A percentile compares a stretch with the other conserved stretches of the same genome.
These are phyloP conservation scores for Stylonectria norvegica DNA, from an alignment of 2,329 filamentous ascomycete species.

Conservation along the genomic window DNA sequence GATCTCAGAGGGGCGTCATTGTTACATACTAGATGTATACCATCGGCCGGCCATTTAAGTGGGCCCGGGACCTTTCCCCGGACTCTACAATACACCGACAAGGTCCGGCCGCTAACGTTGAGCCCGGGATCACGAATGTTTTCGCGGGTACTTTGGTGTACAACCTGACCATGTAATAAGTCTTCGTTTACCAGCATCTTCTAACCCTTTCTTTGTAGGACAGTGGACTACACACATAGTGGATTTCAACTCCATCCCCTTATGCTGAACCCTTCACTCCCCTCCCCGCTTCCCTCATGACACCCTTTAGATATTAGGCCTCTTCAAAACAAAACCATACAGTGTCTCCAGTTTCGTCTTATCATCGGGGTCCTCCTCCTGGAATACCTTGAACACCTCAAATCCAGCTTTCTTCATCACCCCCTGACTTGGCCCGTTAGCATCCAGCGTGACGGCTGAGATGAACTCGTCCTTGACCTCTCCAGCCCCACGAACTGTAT, in stretches of 20 bases:
- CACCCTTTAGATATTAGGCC: no score
- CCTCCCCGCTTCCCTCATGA: no score
- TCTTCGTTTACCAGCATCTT: no score
- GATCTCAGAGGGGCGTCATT: constrained; percentile 1
- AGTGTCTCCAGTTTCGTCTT: constrained; percentile 15
- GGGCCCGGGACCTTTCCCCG: not conserved
- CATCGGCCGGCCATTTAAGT: not conserved
- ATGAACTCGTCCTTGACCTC: constrained; percentile 39
- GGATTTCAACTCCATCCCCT: no score
- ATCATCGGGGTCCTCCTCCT: constrained; percentile 25
- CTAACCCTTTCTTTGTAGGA: no score
- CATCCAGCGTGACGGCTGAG: constrained; percentile 44
- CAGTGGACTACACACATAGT: no score
- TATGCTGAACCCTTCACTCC: no score
- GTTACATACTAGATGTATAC: no score
- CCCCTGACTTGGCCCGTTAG: constrained; percentile 51
- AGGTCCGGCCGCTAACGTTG: not conserved
- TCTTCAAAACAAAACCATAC: constrained; percentile 23
- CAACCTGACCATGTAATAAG: no score
- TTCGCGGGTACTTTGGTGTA: no score
- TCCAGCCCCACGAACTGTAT: constrained; percentile 32
- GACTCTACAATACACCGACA: not conserved
- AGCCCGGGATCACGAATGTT: no score
- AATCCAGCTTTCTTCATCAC: constrained; percentile 59
- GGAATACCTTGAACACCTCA: constrained; percentile 40